Percentiles rank a stretch among this genome's conserved stretches.
Conservation (phyloP, 2,329 filamentous ascomycete genomes). For the Diplodia scrobiculata region DNA sequence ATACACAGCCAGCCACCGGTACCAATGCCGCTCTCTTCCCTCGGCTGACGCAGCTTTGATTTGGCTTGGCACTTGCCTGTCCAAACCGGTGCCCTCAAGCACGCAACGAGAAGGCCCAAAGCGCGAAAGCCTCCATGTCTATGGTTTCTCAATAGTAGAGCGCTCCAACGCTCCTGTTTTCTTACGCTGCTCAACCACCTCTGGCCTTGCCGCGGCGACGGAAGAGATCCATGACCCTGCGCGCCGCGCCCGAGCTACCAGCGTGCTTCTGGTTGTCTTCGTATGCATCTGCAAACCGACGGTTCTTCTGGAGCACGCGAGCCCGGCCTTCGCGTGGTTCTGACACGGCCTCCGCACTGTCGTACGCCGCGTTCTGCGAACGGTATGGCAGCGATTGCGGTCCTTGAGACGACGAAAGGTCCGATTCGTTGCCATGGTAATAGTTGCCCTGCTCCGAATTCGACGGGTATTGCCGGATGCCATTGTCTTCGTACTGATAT, state of each 20-base stretch:
- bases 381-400: slow-evolving; percentile 34
- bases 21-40: not conserved
- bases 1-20: slow-evolving; percentile 8
- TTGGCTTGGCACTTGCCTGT: not conserved
- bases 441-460: slow-evolving; percentile 34
- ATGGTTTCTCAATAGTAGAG: slow-evolving; percentile 3
- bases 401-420: slow-evolving; percentile 40
- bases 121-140: slow-evolving; percentile 7
- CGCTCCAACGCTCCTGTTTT: not conserved
- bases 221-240: slow-evolving; percentile 98
- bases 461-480: slow-evolving; percentile 19
- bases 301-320: slow-evolving; percentile 76
- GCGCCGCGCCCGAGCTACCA: slow-evolving; percentile 82
- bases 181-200: slow-evolving; percentile 20
- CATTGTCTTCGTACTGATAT: slow-evolving; percentile 22
- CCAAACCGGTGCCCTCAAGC: slow-evolving; percentile 8
- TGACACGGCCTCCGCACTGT: slow-evolving; percentile 34
- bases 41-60: slow-evolving; percentile 1
- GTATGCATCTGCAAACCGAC: slow-evolving; percentile 84
- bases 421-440: slow-evolving; percentile 41
- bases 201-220: slow-evolving; percentile 78
- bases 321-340: slow-evolving; percentile 37
- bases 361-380: slow-evolving; percentile 47
- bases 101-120: not conserved
- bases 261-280: slow-evolving; percentile 69